Evolutionary conservation across 2,329 filamentous ascomycete genomes (phyloP).

Genomic region (Epichloe sibirici): DNA sequence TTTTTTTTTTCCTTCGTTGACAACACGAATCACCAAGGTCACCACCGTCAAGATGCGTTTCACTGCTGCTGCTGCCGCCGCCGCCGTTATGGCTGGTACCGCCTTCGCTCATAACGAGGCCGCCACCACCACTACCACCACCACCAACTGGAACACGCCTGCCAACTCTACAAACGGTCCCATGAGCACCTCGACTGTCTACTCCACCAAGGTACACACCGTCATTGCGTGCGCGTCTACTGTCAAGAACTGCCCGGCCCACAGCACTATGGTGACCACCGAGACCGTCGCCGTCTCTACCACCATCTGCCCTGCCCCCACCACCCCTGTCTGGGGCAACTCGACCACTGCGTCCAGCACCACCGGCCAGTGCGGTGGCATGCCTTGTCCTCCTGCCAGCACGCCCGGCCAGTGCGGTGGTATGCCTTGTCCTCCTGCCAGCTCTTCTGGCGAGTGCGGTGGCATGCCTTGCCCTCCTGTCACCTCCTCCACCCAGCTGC

Average conservation of each 20-base stretch:
- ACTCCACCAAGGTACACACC: conserved; percentile 46
- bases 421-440: not conserved
- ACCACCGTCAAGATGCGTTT: conserved; percentile 49
- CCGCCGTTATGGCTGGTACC: conserved; percentile 27
- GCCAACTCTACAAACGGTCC: conserved; percentile 9
- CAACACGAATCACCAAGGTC: conserved; percentile 10
- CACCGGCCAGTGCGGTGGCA: not conserved
- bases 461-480: conserved; percentile 9
- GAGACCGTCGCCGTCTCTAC: conserved; percentile 26
- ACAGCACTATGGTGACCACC: conserved; percentile 24
- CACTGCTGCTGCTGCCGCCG: conserved; percentile 27
- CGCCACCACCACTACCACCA: conserved; percentile 33
- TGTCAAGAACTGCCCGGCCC: conserved; percentile 49
- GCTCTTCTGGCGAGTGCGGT: not conserved
- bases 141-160: conserved; percentile 41
- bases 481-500: conserved; percentile 6
- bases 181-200: conserved; percentile 36
- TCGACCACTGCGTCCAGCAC: conserved; percentile 6
- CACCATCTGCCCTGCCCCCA: conserved; percentile 26
- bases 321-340: conserved; percentile 9
- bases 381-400: conserved; percentile 3
- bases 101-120: conserved; percentile 14
- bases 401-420: conserved; percentile 2
- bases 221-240: conserved; percentile 48
- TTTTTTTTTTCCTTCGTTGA: conserved; percentile 8